Base-by-base conservation (phyloP, 305 asterid species). In the Fraxinus baroniana region DNA sequence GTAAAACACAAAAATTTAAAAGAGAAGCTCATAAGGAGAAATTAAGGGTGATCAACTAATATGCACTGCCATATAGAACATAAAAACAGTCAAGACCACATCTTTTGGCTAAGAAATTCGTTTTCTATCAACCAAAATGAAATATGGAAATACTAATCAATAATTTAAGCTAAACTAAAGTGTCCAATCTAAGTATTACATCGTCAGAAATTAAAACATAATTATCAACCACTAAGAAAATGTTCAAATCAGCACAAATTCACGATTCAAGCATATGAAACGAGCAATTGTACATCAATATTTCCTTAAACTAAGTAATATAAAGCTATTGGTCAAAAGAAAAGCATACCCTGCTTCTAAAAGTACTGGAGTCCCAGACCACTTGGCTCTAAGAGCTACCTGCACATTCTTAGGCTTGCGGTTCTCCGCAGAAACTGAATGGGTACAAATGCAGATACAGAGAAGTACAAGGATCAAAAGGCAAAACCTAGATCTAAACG, bases 331-430 rank as follows among this genome's bases (percentile, higher is more conserved):
- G 15, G 35, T 52, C 49, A 17, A 13, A 82, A 80, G 32, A 83
- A 85, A 80, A 37, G 64, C 85, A 76, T 90, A 96, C 99, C 99
- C 99, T 78, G 98, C 99, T 89, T 94, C 99, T 28, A 94, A 66
- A 84, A 96, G 95, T 81, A 96, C 84, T 39, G 99, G 93, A 71
- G 99, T 93, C 79, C 98, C 98, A 70, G 98, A 70, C 99, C 99
- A 96, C 92, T 94, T 94, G 86, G 99, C 98, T 84, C 92, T 88
- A 79, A 94, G 97, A 78, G 97, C 97, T 77, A 94, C 98, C 90
- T 94, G 98, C 86, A 96, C 98, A 84, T 96, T 96, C 91, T 96
- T 96, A 41, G 97, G 98, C 55, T 88, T 86, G 73, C 93, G 94
- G 83, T 80, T 87, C 87, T 81, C 87, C 28, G 92, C 97, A 78